Evolutionary conservation across 116 monocot species (phyloP), one percentile per base, ranked within the genome.

Genomic region (Zostera marina): DNA sequence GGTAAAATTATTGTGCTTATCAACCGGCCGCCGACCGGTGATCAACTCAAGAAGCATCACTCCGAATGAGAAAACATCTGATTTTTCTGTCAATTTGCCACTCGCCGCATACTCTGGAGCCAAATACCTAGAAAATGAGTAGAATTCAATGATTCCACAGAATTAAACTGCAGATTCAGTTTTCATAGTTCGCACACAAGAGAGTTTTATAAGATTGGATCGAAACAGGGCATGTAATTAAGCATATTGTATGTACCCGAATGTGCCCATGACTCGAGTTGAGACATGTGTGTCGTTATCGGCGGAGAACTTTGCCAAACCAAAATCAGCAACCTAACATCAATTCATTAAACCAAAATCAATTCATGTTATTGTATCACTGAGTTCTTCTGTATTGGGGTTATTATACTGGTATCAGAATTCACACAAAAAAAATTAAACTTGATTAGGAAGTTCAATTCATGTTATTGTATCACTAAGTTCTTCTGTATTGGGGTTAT

Each of bases 311-410:
- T 62, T 62, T 22, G 62, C 62, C 26, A 62, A 15, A 1, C 62
- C 62, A 49, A 62, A 62, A 62, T 62, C 62, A 62, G 62, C 47
- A 49, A 62, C 62, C n/a, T n/a, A n/a, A n/a, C n/a, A n/a, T n/a
- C n/a, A n/a, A n/a, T n/a, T n/a, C n/a, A n/a, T n/a, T n/a, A n/a
- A n/a, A n/a, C n/a, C n/a, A n/a, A n/a, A n/a, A n/a, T n/a, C n/a
- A n/a, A n/a, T n/a, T n/a, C n/a, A n/a, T n/a, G n/a, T n/a, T n/a
- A n/a, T n/a, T n/a, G n/a, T n/a, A n/a, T n/a, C n/a, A n/a, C n/a
- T n/a, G n/a, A n/a, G n/a, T n/a, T n/a, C n/a, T n/a, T n/a, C n/a
- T n/a, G n/a, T n/a, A n/a, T n/a, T n/a, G n/a, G n/a, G n/a, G n/a
- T n/a, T n/a, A n/a, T n/a, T n/a, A n/a, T n/a, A n/a, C n/a, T n/a